These are phyloP conservation scores for Chalaropsis ovoidea DNA, from an alignment of 2,329 filamentous ascomycete species.

Conservation along the genomic window DNA sequence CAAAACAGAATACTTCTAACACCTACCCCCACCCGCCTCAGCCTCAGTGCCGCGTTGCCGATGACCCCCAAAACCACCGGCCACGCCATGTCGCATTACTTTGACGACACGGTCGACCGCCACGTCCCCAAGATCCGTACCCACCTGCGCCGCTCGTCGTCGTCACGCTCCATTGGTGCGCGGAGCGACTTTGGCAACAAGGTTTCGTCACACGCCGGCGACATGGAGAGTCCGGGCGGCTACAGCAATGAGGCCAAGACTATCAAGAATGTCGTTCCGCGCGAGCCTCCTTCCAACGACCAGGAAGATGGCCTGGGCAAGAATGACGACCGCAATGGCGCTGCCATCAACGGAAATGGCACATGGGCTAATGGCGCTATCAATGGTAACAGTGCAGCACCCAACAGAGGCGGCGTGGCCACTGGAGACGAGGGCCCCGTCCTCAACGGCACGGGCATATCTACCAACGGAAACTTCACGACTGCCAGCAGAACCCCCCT, in stretches of 20 bases:
- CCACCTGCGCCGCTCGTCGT: constrained; percentile 63
- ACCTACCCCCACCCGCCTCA: constrained; percentile 31
- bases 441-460: neutral
- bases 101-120: constrained; percentile 72
- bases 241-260: constrained; percentile 1
- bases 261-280: constrained; percentile 10
- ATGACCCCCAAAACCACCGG: constrained; percentile 81
- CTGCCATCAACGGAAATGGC: neutral
- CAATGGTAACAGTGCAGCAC: neutral
- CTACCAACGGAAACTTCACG: neutral
- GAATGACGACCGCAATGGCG: neutral
- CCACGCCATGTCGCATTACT: constrained; percentile 80
- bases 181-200: constrained; percentile 59
- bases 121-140: constrained; percentile 30
- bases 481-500: neutral
- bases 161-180: constrained; percentile 69
- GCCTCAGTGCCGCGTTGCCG: constrained; percentile 82
- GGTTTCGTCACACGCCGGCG: neutral
- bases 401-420: neutral
- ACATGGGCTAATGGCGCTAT: neutral
- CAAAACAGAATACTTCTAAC: constrained; percentile 3
- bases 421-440: neutral
- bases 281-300: neutral
- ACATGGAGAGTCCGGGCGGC: neutral
- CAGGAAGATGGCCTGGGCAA: neutral